A percentile compares a stretch with the other conserved stretches of the same genome.
These are phyloP conservation scores for Candida gorgasii DNA, from an alignment of 805 yeast species.

Conservation along the genomic window DNA sequence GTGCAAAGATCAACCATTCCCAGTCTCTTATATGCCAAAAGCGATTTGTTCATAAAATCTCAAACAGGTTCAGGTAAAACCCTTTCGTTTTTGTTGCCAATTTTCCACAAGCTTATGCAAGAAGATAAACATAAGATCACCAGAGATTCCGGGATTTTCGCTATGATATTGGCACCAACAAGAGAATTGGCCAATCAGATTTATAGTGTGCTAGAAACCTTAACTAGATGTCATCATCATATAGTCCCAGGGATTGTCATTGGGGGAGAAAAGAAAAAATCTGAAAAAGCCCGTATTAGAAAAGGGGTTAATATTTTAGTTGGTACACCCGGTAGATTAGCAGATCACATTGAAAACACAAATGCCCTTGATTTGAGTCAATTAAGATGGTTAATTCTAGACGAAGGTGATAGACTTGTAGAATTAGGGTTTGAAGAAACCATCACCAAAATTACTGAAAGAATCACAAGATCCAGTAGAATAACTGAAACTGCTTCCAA, in stretches of 20 bases:
- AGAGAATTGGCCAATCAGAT: constrained; percentile 93
- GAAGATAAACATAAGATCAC: constrained; percentile 41
- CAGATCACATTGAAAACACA: constrained; percentile 93
- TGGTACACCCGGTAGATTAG: constrained; percentile 95
- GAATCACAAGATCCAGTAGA: constrained; percentile 49
- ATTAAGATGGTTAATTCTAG: constrained; percentile 84
- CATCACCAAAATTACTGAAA: constrained; percentile 68
- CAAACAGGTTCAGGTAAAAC: constrained; percentile 99
- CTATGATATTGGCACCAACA: constrained; percentile 87
- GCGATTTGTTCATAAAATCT: constrained; percentile 87
- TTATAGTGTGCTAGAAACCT: constrained; percentile 71
- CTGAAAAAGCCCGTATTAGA: constrained; percentile 93
- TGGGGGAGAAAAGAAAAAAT: constrained; percentile 97
- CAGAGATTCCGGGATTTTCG: constrained; percentile 83
- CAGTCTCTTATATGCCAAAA: constrained; percentile 27
- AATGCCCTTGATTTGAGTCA: constrained; percentile 68
- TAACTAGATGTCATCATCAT: constrained; percentile 76
- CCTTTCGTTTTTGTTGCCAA: constrained; percentile 80
- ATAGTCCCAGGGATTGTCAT: constrained; percentile 94
- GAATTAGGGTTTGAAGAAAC: constrained; percentile 97
- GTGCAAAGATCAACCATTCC: constrained; percentile 86
- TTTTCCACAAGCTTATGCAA: constrained; percentile 68
- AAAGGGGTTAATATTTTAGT: constrained; percentile 96
- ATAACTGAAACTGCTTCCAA: constrained; percentile 34
- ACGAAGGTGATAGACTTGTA: constrained; percentile 95